phyloP scores from a whole-genome alignment of 371 early-diverging fungal genomes.

The Mortierella sp. region DNA sequence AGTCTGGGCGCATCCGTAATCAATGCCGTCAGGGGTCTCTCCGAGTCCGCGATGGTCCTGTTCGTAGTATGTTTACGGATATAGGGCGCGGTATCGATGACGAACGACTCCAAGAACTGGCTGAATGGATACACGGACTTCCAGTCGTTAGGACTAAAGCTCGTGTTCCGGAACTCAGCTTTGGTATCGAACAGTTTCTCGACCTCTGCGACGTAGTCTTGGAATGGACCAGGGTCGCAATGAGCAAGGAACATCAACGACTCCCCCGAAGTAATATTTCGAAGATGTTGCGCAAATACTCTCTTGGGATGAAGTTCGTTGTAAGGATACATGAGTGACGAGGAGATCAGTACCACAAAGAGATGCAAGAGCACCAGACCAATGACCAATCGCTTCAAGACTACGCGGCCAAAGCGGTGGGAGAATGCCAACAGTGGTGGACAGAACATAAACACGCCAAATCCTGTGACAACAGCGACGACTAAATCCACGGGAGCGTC shows the following conservation, averaged over 20 bases:
- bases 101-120: constrained; percentile 72
- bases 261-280: constrained; percentile 73
- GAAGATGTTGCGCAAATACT: constrained; percentile 70
- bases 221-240: constrained; percentile 73
- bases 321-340: constrained; percentile 59
- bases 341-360: constrained; percentile 41
- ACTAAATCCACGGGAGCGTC: constrained; percentile 77
- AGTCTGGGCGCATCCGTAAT: constrained; percentile 57
- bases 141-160: constrained; percentile 65
- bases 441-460: constrained; percentile 59
- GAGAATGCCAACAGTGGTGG: constrained; percentile 68
- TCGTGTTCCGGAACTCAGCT: constrained; percentile 52
- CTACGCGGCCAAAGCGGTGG: constrained; percentile 63
- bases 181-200: constrained; percentile 56
- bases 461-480: constrained; percentile 69
- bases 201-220: constrained; percentile 58
- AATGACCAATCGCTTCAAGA: constrained; percentile 55
- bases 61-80: constrained; percentile 53
- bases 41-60: constrained; percentile 37
- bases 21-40: constrained; percentile 25
- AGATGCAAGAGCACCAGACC: constrained; percentile 54
- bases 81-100: constrained; percentile 65
- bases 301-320: constrained; percentile 75
- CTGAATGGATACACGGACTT: constrained; percentile 75
- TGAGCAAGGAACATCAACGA: constrained; percentile 68